Evolutionary conservation across 495 filamentous ascomycete genomes (phyloP).

Genomic region (Aspergillus egyptiacus): DNA sequence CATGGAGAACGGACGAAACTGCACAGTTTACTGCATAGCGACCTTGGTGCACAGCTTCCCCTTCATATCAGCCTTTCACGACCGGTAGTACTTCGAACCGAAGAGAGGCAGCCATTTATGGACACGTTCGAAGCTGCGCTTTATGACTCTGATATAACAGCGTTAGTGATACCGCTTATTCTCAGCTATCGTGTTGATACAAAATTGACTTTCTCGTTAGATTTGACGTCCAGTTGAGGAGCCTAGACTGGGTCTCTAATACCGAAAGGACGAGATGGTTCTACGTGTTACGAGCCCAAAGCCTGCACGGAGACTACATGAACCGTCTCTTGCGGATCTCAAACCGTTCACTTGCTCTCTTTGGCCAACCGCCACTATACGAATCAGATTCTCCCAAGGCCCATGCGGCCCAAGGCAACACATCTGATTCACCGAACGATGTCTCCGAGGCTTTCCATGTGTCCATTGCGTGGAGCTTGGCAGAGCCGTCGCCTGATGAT

Average conservation of each 20-base stretch:
- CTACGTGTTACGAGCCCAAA: slow-evolving; percentile 61
- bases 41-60: slow-evolving; percentile 71
- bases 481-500: slow-evolving; percentile 22
- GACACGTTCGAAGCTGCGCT: slow-evolving; percentile 33
- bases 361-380: slow-evolving; percentile 73
- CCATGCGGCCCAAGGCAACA: neutral
- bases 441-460: slow-evolving; percentile 64
- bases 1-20: slow-evolving; percentile 20
- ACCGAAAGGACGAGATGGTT: slow-evolving; percentile 78
- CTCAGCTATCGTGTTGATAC: neutral
- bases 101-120: slow-evolving; percentile 59
- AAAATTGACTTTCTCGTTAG: slow-evolving; percentile 26
- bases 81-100: slow-evolving; percentile 59
- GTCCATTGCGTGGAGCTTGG: slow-evolving; percentile 71
- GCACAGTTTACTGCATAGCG: slow-evolving; percentile 62
- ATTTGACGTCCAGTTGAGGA: slow-evolving; percentile 44
- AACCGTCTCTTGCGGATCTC: slow-evolving; percentile 56
- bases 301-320: slow-evolving; percentile 48
- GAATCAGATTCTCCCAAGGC: slow-evolving; percentile 1
- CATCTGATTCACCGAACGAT: slow-evolving; percentile 21
- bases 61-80: slow-evolving; percentile 87
- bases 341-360: slow-evolving; percentile 54
- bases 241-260: slow-evolving; percentile 64
- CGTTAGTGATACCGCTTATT: slow-evolving; percentile 31
- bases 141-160: slow-evolving; percentile 32